Base-by-base conservation (phyloP, 139 green algal genomes). In the Deuterostichococcus epilithicus region DNA sequence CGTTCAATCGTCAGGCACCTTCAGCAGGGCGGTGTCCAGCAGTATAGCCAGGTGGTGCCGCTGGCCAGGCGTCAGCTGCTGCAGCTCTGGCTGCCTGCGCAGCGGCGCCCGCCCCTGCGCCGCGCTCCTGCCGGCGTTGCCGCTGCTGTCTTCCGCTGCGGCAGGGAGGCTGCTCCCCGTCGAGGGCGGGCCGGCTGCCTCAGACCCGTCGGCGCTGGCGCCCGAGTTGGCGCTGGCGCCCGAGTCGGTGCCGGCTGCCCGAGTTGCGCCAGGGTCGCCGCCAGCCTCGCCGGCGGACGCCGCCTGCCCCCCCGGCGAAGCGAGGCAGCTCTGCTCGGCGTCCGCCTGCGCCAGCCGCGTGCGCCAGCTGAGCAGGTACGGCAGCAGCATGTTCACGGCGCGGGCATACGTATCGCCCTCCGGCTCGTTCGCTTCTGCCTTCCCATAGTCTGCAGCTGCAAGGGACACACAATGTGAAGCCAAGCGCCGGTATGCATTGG, bases 21-120 rank as follows among this genome's bases (percentile, higher is more conserved):
- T 82, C 59, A 94, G 73, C 25, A 97, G 84, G 0, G 93, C 92
- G 0, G 93, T 97, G 79, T 97, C 93, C 34, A 94, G 76, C 60
- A 96, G 76, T 0, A 88, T 69, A 0, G 76, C 69, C 72, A 85
- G 80, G 35, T 42, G 58, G 32, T 39, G 52, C 39, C 45, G 44
- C 68, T 73, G 71, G 76, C 76, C 35, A 23, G 35, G 5, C 26
- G 22, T 28, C 70, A 63, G 45, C 37, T 28, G 52, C 39, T 10
- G 23, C 68, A 68, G 66, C 70, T 74, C 23, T 33, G 3, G 68
- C 36, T 28, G 47, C 18, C n/a, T 4, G 5, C 5, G 18, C 35
- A 32, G 42, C 70, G n/a, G 70, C 6, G 8, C 3, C n/a, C 3
- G 13, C 20, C 18, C 18, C 18, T 13, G 28, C 10, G 68, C 68